A percentile compares a stretch with the other conserved stretches of the same genome.
Conservation (phyloP, 139 green algal genomes). For the Eudorina sp. region DNA sequence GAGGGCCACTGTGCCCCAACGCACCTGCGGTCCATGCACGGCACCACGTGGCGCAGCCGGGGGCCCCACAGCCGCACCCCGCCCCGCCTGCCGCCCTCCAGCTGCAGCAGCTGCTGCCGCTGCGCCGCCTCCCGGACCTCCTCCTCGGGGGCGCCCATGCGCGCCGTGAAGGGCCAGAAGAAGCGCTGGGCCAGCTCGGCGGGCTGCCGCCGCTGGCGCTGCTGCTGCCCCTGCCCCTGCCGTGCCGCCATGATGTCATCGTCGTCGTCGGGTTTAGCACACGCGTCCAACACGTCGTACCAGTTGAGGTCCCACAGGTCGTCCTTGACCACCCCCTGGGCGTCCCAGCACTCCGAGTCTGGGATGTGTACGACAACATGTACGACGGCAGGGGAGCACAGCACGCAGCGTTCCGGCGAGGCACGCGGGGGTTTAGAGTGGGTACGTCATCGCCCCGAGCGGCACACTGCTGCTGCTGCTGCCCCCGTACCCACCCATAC, state of each 20-base stretch:
- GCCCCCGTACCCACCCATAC: neutral
- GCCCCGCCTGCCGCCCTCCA: neutral
- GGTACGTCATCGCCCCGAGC: too few relatives aligned
- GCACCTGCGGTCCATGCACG: constrained; percentile 66
- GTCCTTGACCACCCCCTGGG: constrained; percentile 17
- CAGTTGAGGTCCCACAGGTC: constrained; percentile 62
- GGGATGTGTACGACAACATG: too few relatives aligned
- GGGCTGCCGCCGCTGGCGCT: neutral
- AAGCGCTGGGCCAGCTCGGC: neutral
- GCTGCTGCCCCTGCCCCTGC: too few relatives aligned
- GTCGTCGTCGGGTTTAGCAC: neutral
- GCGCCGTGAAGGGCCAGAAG: constrained; percentile 25
- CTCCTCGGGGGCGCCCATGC: neutral
- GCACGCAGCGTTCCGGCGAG: too few relatives aligned
- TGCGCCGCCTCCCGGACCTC: neutral
- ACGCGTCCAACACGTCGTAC: constrained; percentile 55
- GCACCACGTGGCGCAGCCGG: constrained; percentile 55
- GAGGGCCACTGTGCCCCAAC: neutral
- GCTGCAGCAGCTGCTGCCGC: neutral
- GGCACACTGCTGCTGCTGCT: neutral
- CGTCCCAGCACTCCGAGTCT: constrained; percentile 27
- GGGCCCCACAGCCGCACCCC: constrained; percentile 50
- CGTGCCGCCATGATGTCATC: neutral
- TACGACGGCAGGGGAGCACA: neutral
- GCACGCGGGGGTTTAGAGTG: too few relatives aligned